These are phyloP conservation scores for Cladosporium sp. DNA, from an alignment of 2,329 filamentous ascomycete genomes.

Conservation along the genomic window DNA sequence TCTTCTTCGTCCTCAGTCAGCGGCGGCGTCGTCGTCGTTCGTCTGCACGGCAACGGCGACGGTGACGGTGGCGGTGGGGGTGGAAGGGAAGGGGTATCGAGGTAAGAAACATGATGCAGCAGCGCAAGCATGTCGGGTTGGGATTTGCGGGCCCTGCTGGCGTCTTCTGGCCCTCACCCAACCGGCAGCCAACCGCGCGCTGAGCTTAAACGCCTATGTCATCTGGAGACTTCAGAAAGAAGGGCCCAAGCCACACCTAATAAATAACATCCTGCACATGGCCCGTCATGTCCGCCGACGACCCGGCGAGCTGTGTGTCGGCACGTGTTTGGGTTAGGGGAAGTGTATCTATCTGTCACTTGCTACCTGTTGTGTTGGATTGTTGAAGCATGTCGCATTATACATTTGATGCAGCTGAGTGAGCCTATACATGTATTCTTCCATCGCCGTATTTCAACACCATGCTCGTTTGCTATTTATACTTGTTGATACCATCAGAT, in stretches of 20 bases:
- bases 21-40: neutral
- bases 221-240: neutral
- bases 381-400: neutral
- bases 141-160: constrained; percentile 5
- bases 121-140: constrained; percentile 1
- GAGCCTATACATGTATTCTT: neutral
- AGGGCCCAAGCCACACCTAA: neutral
- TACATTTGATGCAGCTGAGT: neutral
- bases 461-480: neutral
- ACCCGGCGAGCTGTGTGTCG: neutral
- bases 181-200: neutral
- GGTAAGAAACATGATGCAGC: constrained; percentile 4
- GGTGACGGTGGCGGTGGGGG: neutral
- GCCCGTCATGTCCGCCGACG: neutral
- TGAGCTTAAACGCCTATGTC: constrained; percentile 12
- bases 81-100: too few relatives aligned
- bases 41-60: neutral
- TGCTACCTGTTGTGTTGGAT: neutral
- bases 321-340: neutral
- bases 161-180: neutral
- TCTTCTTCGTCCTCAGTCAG: neutral
- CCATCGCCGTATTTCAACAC: neutral
- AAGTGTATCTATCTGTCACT: neutral
- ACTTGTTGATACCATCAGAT: neutral
- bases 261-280: neutral